phyloP scores from a whole-genome alignment of 176 grass and related monocot species.

The Oryza officinalis region DNA sequence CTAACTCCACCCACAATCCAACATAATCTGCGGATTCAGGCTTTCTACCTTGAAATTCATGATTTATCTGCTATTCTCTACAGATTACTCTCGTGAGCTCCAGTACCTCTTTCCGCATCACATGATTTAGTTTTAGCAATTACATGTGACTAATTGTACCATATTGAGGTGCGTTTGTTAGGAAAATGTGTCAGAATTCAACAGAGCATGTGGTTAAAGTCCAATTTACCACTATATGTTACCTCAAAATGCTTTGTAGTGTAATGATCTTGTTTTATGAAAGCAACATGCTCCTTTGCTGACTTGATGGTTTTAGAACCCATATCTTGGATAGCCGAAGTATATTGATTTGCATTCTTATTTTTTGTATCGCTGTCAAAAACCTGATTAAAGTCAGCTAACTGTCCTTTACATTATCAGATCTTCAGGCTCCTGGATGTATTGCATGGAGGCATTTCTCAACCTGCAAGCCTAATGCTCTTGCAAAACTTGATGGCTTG shows the following conservation, averaged over 20 bases:
- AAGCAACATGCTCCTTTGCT: not conserved
- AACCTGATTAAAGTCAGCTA: not conserved
- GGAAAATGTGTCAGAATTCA: not conserved
- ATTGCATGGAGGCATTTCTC: slow-evolving; percentile 53
- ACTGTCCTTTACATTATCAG: slow-evolving; percentile 28
- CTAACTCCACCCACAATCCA: not conserved
- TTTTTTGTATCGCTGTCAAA: not conserved
- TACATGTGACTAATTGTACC: not conserved
- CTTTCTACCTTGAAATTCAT: not conserved
- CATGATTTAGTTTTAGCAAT: not conserved
- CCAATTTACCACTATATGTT: not conserved
- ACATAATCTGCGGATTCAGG: not conserved
- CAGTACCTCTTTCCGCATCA: not conserved
- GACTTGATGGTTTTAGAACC: not conserved
- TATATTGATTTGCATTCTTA: not conserved
- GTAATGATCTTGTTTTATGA: not conserved
- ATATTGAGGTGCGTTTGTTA: not conserved
- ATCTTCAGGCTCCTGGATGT: slow-evolving; percentile 39
- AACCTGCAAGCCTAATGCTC: slow-evolving; percentile 23
- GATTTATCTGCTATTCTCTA: not conserved
- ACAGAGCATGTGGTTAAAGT: not conserved
- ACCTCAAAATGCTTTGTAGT: not conserved
- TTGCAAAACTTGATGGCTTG: slow-evolving; percentile 10
- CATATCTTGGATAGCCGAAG: not conserved
- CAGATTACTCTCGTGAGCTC: not conserved